Conservation (phyloP, 352 stramenopile genomes). For the Peronospora farinosa region DNA sequence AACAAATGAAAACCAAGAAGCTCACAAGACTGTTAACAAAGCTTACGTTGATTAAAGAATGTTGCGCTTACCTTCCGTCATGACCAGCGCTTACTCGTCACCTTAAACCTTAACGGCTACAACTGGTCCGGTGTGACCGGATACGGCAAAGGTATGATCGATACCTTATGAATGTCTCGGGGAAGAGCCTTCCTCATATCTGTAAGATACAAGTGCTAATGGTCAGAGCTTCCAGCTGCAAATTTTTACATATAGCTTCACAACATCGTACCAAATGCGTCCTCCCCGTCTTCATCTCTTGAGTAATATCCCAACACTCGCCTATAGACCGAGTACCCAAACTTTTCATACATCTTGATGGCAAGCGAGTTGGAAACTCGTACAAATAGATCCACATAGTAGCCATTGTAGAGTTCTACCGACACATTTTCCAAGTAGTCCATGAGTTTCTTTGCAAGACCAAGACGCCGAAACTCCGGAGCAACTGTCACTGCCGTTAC, state of each 20-base stretch:
- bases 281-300: slow-evolving; percentile 71
- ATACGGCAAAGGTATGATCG: slow-evolving; percentile 83
- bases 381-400: slow-evolving; percentile 99
- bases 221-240: not conserved
- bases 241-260: not conserved
- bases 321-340: slow-evolving; percentile 90
- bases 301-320: slow-evolving; percentile 90
- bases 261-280: slow-evolving; percentile 74
- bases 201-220: slow-evolving; percentile 20
- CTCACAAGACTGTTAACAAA: not conserved
- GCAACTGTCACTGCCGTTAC: slow-evolving; percentile 97
- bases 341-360: slow-evolving; percentile 90
- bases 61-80: not conserved
- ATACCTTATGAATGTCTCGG: slow-evolving; percentile 86
- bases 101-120: slow-evolving; percentile 13
- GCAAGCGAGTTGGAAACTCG: slow-evolving; percentile 91
- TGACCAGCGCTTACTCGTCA: not conserved
- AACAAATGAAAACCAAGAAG: not conserved
- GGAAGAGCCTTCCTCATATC: slow-evolving; percentile 91
- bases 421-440: slow-evolving; percentile 88
- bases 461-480: slow-evolving; percentile 89
- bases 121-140: slow-evolving; percentile 80
- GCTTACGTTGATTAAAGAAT: not conserved
- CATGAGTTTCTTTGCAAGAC: slow-evolving; percentile 92
- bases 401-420: slow-evolving; percentile 85